These are phyloP conservation scores for Flueggea neowawraea DNA, from an alignment of 441 rosid genomes.

Conservation along the genomic window DNA sequence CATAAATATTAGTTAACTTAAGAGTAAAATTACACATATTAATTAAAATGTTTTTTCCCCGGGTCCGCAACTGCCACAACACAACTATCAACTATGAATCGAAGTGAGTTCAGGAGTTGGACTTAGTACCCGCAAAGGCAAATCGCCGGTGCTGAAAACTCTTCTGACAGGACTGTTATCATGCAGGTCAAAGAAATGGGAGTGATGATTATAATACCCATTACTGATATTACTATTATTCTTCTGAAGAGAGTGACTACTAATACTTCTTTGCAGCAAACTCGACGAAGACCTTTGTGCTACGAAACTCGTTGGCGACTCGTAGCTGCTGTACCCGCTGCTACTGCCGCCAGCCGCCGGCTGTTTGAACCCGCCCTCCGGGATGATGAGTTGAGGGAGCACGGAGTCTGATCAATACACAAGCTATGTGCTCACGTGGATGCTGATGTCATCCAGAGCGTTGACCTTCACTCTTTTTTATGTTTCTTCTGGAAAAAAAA, in stretches of 20 bases:
- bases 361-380: slow-evolving; percentile 6
- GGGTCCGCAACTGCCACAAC: too few relatives aligned
- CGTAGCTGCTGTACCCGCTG: too few relatives aligned
- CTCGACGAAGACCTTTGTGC: too few relatives aligned
- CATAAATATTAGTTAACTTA: too few relatives aligned
- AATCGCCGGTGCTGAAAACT: slow-evolving; percentile 75
- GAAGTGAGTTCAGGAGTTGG: too few relatives aligned
- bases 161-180: slow-evolving; percentile 20
- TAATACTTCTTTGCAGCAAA: slow-evolving; percentile 60
- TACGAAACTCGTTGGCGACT: too few relatives aligned
- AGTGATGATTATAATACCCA: slow-evolving; percentile 26
- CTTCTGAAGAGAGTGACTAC: slow-evolving; percentile 51
- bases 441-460: slow-evolving; percentile 31
- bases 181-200: too few relatives aligned
- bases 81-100: too few relatives aligned
- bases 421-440: slow-evolving; percentile 31
- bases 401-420: too few relatives aligned
- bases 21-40: too few relatives aligned
- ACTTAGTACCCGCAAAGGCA: slow-evolving; percentile 24
- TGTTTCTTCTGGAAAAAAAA: too few relatives aligned
- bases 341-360: slow-evolving; percentile 10
- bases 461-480: slow-evolving; percentile 25
- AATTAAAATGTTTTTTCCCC: too few relatives aligned
- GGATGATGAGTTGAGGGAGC: slow-evolving; percentile 14
- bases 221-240: slow-evolving; percentile 1